Percentiles rank a stretch among this genome's conserved stretches.
Conservation (phyloP, 805 yeast genomes). For the Ogataea haglerorum region DNA sequence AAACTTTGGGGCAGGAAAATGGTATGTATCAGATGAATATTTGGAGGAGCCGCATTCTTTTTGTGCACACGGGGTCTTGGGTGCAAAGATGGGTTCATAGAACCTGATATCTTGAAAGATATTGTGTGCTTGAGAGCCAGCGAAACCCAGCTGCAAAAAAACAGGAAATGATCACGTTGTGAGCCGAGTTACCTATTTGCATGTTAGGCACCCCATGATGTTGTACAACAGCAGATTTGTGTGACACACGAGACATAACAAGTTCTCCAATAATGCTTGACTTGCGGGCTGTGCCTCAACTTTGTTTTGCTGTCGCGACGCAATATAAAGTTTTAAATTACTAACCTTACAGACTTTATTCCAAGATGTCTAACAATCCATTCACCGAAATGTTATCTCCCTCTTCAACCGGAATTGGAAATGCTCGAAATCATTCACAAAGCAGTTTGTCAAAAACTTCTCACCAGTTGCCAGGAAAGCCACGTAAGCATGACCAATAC, state of each 20-base stretch:
- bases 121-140: too few relatives aligned
- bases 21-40: too few relatives aligned
- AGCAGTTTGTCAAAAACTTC: neutral
- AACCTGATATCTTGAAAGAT: too few relatives aligned
- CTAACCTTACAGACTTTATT: constrained; percentile 11
- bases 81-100: too few relatives aligned
- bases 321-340: neutral
- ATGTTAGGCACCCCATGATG: neutral
- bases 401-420: constrained; percentile 30
- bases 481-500: neutral
- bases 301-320: neutral
- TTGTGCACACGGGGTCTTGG: too few relatives aligned
- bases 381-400: constrained; percentile 47
- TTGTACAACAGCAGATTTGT: neutral
- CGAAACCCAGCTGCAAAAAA: too few relatives aligned
- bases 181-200: too few relatives aligned
- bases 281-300: neutral
- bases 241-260: neutral
- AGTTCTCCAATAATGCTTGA: neutral
- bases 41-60: too few relatives aligned
- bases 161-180: too few relatives aligned
- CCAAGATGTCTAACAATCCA: constrained; percentile 45
- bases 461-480: constrained; percentile 29
- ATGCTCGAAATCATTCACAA: constrained; percentile 31
- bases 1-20: too few relatives aligned